Evolutionary conservation across 2,329 filamentous ascomycete genomes (phyloP).

Genomic region (Plectosphaerella sp.): DNA sequence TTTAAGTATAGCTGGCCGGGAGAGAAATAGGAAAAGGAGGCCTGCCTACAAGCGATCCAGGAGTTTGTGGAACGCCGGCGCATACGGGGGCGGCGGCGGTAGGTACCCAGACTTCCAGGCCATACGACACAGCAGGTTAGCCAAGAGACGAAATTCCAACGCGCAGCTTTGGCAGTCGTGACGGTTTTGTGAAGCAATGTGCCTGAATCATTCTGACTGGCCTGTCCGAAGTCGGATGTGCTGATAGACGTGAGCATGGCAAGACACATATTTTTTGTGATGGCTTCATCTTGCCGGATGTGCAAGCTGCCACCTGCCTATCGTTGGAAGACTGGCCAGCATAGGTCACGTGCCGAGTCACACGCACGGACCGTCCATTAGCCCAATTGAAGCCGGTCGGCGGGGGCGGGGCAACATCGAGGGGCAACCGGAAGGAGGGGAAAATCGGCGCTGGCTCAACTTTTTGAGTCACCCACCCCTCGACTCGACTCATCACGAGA

Average conservation of each 20-base stretch:
- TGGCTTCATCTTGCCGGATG: too few relatives aligned
- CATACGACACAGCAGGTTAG: too few relatives aligned
- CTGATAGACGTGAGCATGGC: too few relatives aligned
- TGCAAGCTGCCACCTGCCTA: too few relatives aligned
- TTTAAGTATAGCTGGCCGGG: neutral
- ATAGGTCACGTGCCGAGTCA: neutral
- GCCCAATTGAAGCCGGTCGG: neutral
- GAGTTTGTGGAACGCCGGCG: neutral
- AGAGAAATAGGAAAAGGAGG: neutral
- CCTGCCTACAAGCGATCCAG: neutral
- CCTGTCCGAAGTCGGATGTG: too few relatives aligned
- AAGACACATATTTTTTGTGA: too few relatives aligned
- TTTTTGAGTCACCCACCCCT: slow-evolving; percentile 1
- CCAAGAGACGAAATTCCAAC: too few relatives aligned
- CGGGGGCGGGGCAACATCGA: slow-evolving; percentile 3
- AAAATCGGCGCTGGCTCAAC: neutral
- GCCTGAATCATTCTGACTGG: too few relatives aligned
- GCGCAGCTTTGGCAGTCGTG: too few relatives aligned
- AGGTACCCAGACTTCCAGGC: too few relatives aligned
- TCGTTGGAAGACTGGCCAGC: neutral
- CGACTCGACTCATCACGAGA: neutral
- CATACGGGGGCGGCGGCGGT: too few relatives aligned
- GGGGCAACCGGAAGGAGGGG: slow-evolving; percentile 2
- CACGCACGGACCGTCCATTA: neutral
- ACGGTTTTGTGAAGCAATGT: too few relatives aligned